phyloP scores from a whole-genome alignment of 495 filamentous ascomycete genomes.

The Sordaria brevicollis region DNA sequence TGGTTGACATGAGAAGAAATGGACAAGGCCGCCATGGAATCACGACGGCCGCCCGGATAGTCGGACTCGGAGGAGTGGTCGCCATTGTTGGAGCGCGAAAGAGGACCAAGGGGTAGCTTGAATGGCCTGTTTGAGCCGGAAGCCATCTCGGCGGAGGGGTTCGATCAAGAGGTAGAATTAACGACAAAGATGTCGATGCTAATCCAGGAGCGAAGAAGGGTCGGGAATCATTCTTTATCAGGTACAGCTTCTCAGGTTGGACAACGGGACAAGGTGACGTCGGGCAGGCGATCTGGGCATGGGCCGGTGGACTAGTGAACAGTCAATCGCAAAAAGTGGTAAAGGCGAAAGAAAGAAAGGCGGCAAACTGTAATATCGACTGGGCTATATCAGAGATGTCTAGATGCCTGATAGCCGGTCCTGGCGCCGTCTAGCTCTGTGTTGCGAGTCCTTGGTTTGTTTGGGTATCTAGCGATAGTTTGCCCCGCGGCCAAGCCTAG shows the following conservation, averaged over 20 bases:
- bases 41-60: constrained; percentile 31
- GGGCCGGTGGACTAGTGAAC: neutral
- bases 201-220: neutral
- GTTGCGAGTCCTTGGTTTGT: neutral
- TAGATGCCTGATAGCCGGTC: neutral
- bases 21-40: constrained; percentile 54
- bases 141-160: neutral
- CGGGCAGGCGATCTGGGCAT: neutral
- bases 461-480: neutral
- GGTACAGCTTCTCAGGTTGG: neutral
- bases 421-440: neutral
- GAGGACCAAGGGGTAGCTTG: neutral
- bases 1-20: constrained; percentile 49
- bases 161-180: neutral
- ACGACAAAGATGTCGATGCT: neutral
- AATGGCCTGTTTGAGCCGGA: neutral
- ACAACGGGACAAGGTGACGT: neutral
- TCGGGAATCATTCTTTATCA: neutral
- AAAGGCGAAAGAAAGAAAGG: neutral
- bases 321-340: neutral
- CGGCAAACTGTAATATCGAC: neutral
- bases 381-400: neutral
- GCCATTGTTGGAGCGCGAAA: neutral
- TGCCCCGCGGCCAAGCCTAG: neutral
- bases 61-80: neutral